Conservation (phyloP, 495 filamentous ascomycete genomes). For the Hypoxylon subgilvum region DNA sequence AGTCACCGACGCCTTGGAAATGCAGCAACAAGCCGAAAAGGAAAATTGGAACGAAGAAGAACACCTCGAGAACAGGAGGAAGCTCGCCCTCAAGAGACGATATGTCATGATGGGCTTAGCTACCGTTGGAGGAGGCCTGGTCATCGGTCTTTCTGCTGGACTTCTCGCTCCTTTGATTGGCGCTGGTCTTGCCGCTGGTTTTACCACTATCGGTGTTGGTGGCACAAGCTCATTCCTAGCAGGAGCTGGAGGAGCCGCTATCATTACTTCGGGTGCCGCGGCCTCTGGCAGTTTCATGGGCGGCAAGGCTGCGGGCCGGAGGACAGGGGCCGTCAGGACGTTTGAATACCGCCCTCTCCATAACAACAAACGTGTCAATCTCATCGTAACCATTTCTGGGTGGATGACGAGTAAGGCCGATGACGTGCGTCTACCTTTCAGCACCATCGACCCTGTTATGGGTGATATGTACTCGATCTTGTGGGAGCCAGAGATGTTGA, state of each 20-base stretch:
- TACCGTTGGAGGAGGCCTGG: constrained; percentile 91
- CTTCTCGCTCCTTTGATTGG: constrained; percentile 93
- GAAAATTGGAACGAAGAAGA: constrained; percentile 98
- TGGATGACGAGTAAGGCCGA: constrained; percentile 99
- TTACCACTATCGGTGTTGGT: constrained; percentile 90
- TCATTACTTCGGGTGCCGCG: constrained; percentile 91
- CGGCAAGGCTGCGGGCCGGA: constrained; percentile 78
- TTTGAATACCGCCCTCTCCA: constrained; percentile 97
- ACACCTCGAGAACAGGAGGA: constrained; percentile 86
- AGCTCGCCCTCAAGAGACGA: constrained; percentile 76
- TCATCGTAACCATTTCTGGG: constrained; percentile 93
- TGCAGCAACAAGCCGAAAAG: constrained; percentile 90
- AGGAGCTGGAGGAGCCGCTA: constrained; percentile 86
- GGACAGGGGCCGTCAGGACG: constrained; percentile 88
- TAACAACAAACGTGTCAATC: constrained; percentile 95
- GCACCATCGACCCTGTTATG: constrained; percentile 96
- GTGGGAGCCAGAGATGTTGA: constrained; percentile 99
- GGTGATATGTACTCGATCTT: constrained; percentile 96
- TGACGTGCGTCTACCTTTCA: constrained; percentile 92
- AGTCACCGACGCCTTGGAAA: constrained; percentile 94
- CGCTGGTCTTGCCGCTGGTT: constrained; percentile 89
- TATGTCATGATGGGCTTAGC: constrained; percentile 96
- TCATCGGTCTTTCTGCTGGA: constrained; percentile 94
- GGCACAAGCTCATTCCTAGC: constrained; percentile 90
- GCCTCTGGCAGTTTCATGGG: constrained; percentile 85